These are phyloP conservation scores for Chaetomium cochliodes DNA, from an alignment of 495 filamentous ascomycete genomes.

Conservation along the genomic window DNA sequence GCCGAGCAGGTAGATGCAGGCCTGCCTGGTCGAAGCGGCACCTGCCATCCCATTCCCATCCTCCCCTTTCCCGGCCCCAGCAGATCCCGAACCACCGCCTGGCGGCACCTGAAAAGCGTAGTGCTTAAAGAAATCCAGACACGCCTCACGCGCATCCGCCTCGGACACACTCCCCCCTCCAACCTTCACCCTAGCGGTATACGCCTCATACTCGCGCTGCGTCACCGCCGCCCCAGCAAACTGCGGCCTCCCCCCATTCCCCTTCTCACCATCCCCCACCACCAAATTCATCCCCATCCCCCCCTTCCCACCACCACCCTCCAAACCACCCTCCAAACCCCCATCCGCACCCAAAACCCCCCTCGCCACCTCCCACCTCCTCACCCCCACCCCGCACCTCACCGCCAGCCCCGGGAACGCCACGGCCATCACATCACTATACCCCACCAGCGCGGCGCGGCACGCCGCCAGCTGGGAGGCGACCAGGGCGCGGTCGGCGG, in stretches of 20 bases:
- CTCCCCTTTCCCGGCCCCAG: background rate
- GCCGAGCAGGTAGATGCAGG: constrained; percentile 34
- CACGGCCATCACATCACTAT: background rate
- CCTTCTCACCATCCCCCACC: background rate
- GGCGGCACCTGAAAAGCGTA: constrained; percentile 31
- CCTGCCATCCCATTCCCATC: background rate
- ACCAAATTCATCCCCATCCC: constrained; percentile 26
- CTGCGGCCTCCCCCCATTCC: constrained; percentile 17
- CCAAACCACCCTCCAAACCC: constrained; percentile 22
- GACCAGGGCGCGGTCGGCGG: constrained; percentile 16
- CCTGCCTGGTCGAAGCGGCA: constrained; percentile 11
- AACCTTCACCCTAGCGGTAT: background rate
- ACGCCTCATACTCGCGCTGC: constrained; percentile 27
- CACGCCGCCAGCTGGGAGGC: constrained; percentile 21
- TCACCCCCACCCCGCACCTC: constrained; percentile 11
- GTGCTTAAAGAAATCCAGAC: constrained; percentile 31
- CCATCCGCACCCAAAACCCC: constrained; percentile 7
- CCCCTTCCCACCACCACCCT: background rate
- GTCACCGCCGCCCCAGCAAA: constrained; percentile 21
- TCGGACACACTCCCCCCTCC: constrained; percentile 1
- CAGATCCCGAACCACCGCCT: background rate
- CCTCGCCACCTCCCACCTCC: constrained; percentile 1
- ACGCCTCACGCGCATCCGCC: constrained; percentile 11
- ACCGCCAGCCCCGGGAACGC: constrained; percentile 29
- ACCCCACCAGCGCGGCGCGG: constrained; percentile 4